Evolutionary conservation across 371 early-diverging fungal genomes (phyloP), one percentile per base, ranked within the genome.

Genomic region (Chytridiales sp.): DNA sequence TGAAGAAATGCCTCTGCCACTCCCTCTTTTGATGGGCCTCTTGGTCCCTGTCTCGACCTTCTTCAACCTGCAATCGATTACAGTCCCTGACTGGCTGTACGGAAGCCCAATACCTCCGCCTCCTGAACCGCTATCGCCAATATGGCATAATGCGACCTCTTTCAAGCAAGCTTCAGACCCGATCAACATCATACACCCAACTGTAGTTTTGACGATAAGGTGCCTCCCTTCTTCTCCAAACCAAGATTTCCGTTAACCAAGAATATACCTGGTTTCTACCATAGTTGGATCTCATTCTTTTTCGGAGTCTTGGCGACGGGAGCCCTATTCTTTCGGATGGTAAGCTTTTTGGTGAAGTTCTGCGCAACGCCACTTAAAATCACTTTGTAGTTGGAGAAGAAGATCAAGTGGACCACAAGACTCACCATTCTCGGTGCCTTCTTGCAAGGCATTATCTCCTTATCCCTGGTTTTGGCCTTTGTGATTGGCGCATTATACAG

Each of bases 351-450:
- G 43, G 36, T 21, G 51, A 22, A 29, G 30, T 24, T 42, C 22
- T 56, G 27, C 24, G 0, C 17, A 21, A 34, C 11, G 11, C 50
- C 43, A 13, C 32, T 3, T 13, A 5, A 13, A 15, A 24, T 44
- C 46, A 22, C 4, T 27, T 17, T 15, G 11, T 43, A 65, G 66
- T 51, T 67, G 34, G 70, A 70, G 61, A 64, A 64, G 59, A 79
- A 79, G 62, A 76, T 79, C 62, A 79, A 79, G 53, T 76, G 76
- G 77, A 62, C 63, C 36, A 76, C 79, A 6, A 61, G 79, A 17
- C 50, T 79, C 13, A 55, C 64, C 32, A 72, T 74, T n/a, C 11
- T 61, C 29, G 76, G 79, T 3, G 40, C 74, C 0, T 52, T 59
- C 15, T 41, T 38, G 15, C 79, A 79, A 66, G 77, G 75, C 54